Evolutionary conservation across 805 yeast genomes (phyloP), one percentile per base, ranked within the genome.

Genomic region (Yarrowia phangngaensis): DNA sequence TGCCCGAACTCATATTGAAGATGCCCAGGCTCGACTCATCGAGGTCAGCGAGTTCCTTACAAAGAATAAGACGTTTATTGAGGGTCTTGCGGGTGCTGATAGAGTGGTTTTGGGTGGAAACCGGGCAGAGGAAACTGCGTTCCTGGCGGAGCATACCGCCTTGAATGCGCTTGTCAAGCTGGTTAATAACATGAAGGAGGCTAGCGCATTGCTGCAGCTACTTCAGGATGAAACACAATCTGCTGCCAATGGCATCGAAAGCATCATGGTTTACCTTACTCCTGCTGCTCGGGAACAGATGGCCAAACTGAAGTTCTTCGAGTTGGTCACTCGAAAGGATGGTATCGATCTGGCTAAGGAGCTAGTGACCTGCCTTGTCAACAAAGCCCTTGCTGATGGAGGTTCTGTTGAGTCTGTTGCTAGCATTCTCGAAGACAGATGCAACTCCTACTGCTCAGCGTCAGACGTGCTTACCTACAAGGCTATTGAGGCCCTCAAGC

Each of bases 371-470:
- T 84, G 95, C 1, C 79, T 92, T 27, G 88, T 92, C 54, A 89
- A 89, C 65, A 83, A 83, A 62, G 86, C 84, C 56, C 88, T 92
- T 51, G 73, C 85, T 28, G 79, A 84, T 55, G 97, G 98, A n/a
- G 90, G 86, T 4, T 84, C 95, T 0, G 90, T 92, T 34, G 97
- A 90, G 61, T 72, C 82, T 51, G 85, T 90, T 45, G 95, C 97
- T 1, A 79, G 81, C 26, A 79, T 89, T 1, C 69, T 92, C 45
- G 95, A 92, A 65, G 94, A 86, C 49, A 80, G 90, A 52, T 92
- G 98, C 70, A 95, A 95, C 1, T 80, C 95, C 0, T 92, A 88
- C 65, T 92, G 97, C 60, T 86, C 97, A 0, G 79, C 95, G 12
- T 86, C 84, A 56, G 98, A 92, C 65, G 96, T 92, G 20, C 74